Percentiles rank a stretch among this genome's conserved stretches.
phyloP scores from a whole-genome alignment of 257 asterid species.

The Solanum okadae region DNA sequence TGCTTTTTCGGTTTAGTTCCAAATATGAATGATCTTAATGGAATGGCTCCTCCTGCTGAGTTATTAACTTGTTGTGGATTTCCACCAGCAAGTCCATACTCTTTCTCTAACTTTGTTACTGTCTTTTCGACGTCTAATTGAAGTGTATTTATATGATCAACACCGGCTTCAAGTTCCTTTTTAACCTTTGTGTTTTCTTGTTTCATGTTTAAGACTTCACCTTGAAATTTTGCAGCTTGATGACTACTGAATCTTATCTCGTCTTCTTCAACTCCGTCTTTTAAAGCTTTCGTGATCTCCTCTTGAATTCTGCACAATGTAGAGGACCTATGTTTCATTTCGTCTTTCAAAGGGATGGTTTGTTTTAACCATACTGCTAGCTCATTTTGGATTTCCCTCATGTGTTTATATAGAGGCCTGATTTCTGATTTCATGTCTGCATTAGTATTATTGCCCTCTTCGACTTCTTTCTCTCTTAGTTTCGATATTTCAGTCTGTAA shows the following conservation, averaged over 20 bases:
- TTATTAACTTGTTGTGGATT: conserved; percentile 8
- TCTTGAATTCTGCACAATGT: conserved; percentile 39
- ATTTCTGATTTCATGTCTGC: conserved; percentile 31
- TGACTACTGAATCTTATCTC: conserved; percentile 42
- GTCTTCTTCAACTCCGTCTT: conserved; percentile 37
- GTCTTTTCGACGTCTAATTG: conserved; percentile 34
- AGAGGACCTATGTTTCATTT: conserved; percentile 24
- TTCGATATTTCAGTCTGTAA: conserved; percentile 29
- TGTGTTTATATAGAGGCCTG: conserved; percentile 44
- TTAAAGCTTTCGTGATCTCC: conserved; percentile 33
- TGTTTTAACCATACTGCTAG: conserved; percentile 35
- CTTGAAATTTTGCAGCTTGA: conserved; percentile 62
- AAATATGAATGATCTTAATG: conserved; percentile 37
- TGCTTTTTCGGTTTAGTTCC: conserved; percentile 44
- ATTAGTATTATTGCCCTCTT: conserved; percentile 3
- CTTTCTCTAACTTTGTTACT: conserved; percentile 23
- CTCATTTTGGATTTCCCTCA: conserved; percentile 39
- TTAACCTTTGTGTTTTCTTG: conserved; percentile 48
- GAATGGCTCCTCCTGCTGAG: conserved; percentile 16
- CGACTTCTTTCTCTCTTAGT: conserved; percentile 18
- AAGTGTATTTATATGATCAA: conserved; percentile 28
- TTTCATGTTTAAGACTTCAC: conserved; percentile 52
- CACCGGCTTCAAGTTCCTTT: conserved; percentile 37
- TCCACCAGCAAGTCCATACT: conserved; percentile 23
- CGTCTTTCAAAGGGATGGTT: conserved; percentile 32